These are phyloP conservation scores for Chlamydomonas sp. DNA, from an alignment of 139 green algal genomes.

Conservation along the genomic window DNA sequence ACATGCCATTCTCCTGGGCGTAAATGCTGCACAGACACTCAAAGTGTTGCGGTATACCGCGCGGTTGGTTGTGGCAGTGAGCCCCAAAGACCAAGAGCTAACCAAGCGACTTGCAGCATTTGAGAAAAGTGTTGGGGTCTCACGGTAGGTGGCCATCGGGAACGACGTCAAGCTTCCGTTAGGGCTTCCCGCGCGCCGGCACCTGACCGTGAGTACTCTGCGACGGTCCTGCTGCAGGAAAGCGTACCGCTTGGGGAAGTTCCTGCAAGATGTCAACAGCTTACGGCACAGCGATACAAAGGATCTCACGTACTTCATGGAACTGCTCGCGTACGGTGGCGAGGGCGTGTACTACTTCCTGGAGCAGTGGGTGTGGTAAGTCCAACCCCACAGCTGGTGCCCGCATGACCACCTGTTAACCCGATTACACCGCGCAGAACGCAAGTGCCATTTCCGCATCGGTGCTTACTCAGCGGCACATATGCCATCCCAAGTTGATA, in stretches of 20 bases:
- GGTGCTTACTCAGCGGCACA: too few relatives aligned
- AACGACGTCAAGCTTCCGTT: neutral
- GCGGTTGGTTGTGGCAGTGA: slow-evolving; percentile 68
- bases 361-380: slow-evolving; percentile 83
- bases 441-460: neutral
- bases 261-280: slow-evolving; percentile 77
- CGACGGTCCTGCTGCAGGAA: slow-evolving; percentile 61
- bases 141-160: slow-evolving; percentile 51
- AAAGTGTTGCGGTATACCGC: slow-evolving; percentile 84
- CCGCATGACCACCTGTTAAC: neutral
- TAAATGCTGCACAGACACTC: slow-evolving; percentile 43
- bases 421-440: neutral
- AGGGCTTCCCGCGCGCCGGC: too few relatives aligned
- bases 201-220: neutral
- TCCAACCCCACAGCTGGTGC: neutral
- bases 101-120: slow-evolving; percentile 53
- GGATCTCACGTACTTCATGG: slow-evolving; percentile 52
- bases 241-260: slow-evolving; percentile 86
- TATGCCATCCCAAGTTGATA: too few relatives aligned
- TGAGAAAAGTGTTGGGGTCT: slow-evolving; percentile 76
- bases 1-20: neutral
- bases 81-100: slow-evolving; percentile 44
- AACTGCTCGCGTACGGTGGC: slow-evolving; percentile 72
- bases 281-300: slow-evolving; percentile 62
- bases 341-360: slow-evolving; percentile 89